Evolutionary conservation across 1,284 basidiomycete genomes (phyloP).

Genomic region (Sporisorium sorghi): DNA sequence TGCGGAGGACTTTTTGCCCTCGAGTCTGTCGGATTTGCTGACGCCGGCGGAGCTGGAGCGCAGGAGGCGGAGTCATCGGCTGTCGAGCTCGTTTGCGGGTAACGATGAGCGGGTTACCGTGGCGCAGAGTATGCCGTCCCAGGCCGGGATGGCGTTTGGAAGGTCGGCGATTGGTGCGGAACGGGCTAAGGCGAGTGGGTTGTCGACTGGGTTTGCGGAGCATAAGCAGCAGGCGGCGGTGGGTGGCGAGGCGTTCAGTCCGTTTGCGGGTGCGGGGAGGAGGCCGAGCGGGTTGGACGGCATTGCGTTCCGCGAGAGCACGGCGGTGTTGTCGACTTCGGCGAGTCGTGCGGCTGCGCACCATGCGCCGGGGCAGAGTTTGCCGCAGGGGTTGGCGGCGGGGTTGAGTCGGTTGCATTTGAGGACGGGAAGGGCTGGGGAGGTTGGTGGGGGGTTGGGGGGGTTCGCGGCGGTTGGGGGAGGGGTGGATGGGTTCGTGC

Average conservation of each 20-base stretch:
- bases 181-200: conserved; percentile 40
- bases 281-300: conserved; percentile 30
- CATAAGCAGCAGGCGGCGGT: conserved; percentile 10
- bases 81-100: conserved; percentile 42
- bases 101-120: conserved; percentile 28
- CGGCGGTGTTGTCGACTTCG: conserved; percentile 22
- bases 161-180: conserved; percentile 33
- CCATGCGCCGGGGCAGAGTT: conserved; percentile 84
- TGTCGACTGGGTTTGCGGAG: conserved; percentile 40
- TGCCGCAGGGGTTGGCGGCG: conserved; percentile 87
- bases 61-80: conserved; percentile 41
- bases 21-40: conserved; percentile 65
- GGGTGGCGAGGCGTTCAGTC: conserved; percentile 18
- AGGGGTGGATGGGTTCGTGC: neutral
- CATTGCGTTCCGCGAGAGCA: conserved; percentile 37
- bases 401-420: conserved; percentile 86
- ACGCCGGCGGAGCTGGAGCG: conserved; percentile 68
- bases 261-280: conserved; percentile 23
- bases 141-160: conserved; percentile 37
- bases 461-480: conserved; percentile 20
- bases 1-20: conserved; percentile 72
- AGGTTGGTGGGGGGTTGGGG: conserved; percentile 11
- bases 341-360: conserved; percentile 62
- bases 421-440: conserved; percentile 18
- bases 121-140: conserved; percentile 61